These are phyloP conservation scores for Lactarius quietus DNA, from an alignment of 768 basidiomycete genomes.

Conservation along the genomic window DNA sequence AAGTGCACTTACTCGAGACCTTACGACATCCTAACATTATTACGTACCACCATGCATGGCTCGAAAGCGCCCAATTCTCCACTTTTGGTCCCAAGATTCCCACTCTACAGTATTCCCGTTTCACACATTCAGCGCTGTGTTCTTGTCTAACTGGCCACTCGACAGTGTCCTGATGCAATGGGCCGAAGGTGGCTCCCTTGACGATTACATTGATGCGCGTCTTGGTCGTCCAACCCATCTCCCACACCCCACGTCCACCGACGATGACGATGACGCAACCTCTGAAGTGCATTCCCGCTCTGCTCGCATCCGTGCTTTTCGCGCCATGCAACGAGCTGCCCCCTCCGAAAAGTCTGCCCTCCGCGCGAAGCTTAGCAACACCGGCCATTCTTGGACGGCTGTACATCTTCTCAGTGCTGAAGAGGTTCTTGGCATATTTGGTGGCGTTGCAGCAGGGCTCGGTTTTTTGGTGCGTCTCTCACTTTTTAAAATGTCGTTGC, in stretches of 20 bases:
- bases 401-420: slow-evolving; percentile 83
- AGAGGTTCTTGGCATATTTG: slow-evolving; percentile 77
- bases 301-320: slow-evolving; percentile 73
- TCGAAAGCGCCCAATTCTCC: slow-evolving; percentile 83
- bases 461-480: slow-evolving; percentile 69
- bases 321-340: slow-evolving; percentile 60
- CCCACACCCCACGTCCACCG: slow-evolving; percentile 38
- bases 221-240: slow-evolving; percentile 48
- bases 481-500: no score
- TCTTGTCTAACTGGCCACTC: not conserved
- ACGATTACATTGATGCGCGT: slow-evolving; percentile 81
- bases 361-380: slow-evolving; percentile 45
- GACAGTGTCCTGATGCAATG: slow-evolving; percentile 85
- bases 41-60: slow-evolving; percentile 94
- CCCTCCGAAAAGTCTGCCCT: slow-evolving; percentile 62
- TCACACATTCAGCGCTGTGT: not conserved
- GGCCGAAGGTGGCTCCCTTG: slow-evolving; percentile 86
- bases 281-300: slow-evolving; percentile 47
- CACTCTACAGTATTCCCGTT: slow-evolving; percentile 67
- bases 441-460: slow-evolving; percentile 83
- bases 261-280: slow-evolving; percentile 27
- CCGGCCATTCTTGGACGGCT: slow-evolving; percentile 52
- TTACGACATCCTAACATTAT: slow-evolving; percentile 92
- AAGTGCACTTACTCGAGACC: slow-evolving; percentile 82
- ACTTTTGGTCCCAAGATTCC: slow-evolving; percentile 86